phyloP scores from a whole-genome alignment of 2,329 filamentous ascomycete genomes.

The Leptographium lundbergii region DNA sequence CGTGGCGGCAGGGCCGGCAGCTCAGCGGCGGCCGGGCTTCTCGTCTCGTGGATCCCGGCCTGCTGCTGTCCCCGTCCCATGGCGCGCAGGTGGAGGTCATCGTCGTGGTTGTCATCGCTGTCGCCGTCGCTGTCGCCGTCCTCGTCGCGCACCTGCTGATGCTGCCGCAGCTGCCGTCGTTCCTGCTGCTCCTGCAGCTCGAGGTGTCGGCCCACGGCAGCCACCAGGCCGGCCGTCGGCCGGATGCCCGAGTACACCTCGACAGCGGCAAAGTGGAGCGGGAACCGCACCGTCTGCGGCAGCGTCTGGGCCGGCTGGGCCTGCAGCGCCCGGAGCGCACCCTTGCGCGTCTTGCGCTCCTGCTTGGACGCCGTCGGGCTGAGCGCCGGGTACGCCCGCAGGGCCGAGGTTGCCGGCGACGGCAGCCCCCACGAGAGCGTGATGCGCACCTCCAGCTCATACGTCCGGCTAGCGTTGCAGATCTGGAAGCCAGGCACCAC shows the following conservation, averaged over 20 bases:
- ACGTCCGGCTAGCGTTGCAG: slow-evolving; percentile 73
- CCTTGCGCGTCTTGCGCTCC: slow-evolving; percentile 7
- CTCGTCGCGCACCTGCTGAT: neutral
- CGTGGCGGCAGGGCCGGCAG: neutral
- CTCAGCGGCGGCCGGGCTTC: no score
- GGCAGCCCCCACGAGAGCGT: slow-evolving; percentile 63
- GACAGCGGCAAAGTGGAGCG: slow-evolving; percentile 60
- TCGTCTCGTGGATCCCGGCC: neutral
- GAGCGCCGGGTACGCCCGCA: neutral
- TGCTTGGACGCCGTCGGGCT: neutral
- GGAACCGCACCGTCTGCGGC: slow-evolving; percentile 65
- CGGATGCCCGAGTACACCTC: slow-evolving; percentile 80
- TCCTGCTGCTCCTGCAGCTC: neutral
- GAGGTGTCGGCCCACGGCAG: slow-evolving; percentile 29
- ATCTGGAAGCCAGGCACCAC: slow-evolving; percentile 78
- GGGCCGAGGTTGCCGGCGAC: slow-evolving; percentile 13
- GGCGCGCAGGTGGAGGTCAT: neutral
- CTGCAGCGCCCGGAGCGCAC: slow-evolving; percentile 23
- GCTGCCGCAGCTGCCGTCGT: slow-evolving; percentile 5
- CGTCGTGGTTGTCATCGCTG: neutral
- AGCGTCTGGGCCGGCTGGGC: slow-evolving; percentile 16
- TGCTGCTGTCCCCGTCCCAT: neutral
- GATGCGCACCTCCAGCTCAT: slow-evolving; percentile 72
- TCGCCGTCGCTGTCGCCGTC: neutral
- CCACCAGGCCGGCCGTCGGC: slow-evolving; percentile 64